Evolutionary conservation across 306 rosid genomes (phyloP).

Genomic region (Abrus precatorius): DNA sequence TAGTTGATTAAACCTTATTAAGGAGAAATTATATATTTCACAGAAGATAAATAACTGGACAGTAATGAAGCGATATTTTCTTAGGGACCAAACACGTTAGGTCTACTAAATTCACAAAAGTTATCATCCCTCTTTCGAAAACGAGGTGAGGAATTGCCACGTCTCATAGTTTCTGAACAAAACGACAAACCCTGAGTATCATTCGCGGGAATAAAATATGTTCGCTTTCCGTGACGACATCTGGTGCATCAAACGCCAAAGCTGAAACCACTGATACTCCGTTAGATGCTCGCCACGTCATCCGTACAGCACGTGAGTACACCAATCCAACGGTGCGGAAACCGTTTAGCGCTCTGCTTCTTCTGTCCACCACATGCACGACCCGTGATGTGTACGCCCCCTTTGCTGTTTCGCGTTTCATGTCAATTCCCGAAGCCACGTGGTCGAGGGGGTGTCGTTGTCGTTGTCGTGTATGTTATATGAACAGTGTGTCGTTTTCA

Average conservation of each 20-base stretch:
- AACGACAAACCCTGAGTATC: constrained; percentile 38
- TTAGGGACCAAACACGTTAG: neutral
- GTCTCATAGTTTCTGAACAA: constrained; percentile 37
- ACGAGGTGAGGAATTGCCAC: constrained; percentile 42
- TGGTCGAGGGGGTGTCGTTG: neutral
- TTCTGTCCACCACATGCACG: constrained; percentile 9
- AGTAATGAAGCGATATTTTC: neutral
- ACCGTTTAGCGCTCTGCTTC: neutral
- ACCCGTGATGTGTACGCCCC: constrained; percentile 31
- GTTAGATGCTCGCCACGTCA: constrained; percentile 30
- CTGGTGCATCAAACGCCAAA: constrained; percentile 14
- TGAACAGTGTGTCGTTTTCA: constrained; percentile 14
- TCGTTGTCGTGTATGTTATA: neutral
- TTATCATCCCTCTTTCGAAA: neutral
- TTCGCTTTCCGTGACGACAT: neutral
- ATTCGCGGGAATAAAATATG: neutral
- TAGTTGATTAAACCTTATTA: too few species aligned
- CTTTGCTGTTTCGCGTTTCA: neutral
- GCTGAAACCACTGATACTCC: neutral
- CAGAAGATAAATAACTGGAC: neutral
- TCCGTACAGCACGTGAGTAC: neutral
- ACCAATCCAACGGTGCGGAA: neutral
- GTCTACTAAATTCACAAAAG: constrained; percentile 16
- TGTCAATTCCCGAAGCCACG: constrained; percentile 35
- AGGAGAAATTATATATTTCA: neutral